These are phyloP conservation scores for Chaetomium sp. DNA, from an alignment of 2,329 filamentous ascomycete genomes.

Conservation along the genomic window DNA sequence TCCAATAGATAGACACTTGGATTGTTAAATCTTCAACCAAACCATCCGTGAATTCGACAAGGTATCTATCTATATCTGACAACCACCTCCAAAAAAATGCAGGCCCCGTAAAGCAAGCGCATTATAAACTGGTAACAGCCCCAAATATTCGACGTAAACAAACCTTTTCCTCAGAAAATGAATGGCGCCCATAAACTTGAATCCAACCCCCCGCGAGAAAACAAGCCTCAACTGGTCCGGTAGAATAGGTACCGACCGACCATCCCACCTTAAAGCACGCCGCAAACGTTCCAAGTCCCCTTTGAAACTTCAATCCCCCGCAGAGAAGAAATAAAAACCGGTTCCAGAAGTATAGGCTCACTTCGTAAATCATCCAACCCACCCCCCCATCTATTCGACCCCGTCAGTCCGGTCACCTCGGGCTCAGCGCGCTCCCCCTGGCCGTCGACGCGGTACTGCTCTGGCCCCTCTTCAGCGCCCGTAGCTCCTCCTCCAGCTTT, in stretches of 20 bases:
- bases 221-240: not conserved
- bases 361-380: slow-evolving; percentile 15
- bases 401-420: slow-evolving; percentile 21
- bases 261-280: not conserved
- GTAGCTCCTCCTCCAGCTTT: slow-evolving; percentile 55
- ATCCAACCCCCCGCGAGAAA: not conserved
- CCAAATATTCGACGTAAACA: not conserved
- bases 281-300: not conserved
- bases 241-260: not conserved
- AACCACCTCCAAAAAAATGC: not conserved
- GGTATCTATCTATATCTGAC: slow-evolving; percentile 12
- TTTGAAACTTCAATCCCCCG: not conserved
- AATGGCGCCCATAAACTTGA: not conserved
- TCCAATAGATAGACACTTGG: not conserved
- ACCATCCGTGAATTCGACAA: slow-evolving; percentile 1
- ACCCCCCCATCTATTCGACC: not conserved
- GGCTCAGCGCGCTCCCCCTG: slow-evolving; percentile 47
- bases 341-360: not conserved
- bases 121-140: not conserved
- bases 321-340: not conserved
- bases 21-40: not conserved
- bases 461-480: slow-evolving; percentile 44
- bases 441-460: slow-evolving; percentile 36
- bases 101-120: not conserved
- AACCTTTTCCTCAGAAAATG: not conserved